Conservation (phyloP, 2,329 filamentous ascomycete genomes). For the Diaporthe aspalathi region DNA sequence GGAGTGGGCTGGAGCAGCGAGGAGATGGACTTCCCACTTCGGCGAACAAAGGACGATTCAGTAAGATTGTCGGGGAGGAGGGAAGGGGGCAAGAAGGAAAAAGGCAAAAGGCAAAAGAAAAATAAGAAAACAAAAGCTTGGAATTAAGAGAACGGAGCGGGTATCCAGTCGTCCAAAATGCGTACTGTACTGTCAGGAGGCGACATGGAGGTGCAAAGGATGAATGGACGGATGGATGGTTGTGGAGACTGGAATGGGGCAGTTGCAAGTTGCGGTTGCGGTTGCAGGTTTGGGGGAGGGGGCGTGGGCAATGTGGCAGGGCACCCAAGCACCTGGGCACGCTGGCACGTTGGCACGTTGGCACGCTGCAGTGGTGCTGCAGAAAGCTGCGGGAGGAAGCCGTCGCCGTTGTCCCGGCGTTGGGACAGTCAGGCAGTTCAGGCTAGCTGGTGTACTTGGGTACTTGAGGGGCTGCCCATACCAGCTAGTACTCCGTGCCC, state of each 20-base stretch:
- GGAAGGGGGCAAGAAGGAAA: not conserved
- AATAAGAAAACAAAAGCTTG: constrained; percentile 21
- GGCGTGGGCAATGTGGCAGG: constrained; percentile 21
- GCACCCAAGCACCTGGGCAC: constrained; percentile 12
- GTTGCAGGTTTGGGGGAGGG: constrained; percentile 32
- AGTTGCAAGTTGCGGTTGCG: constrained; percentile 22
- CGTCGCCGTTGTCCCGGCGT: constrained; percentile 15
- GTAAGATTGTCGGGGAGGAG: not conserved
- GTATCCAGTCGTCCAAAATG: constrained; percentile 30
- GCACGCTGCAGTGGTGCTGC: not conserved
- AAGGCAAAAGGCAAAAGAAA: not conserved
- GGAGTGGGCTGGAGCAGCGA: constrained; percentile 29
- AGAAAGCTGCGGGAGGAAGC: constrained; percentile 28
- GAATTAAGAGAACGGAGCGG: constrained; percentile 29
- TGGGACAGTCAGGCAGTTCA: not conserved
- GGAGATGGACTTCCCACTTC: constrained; percentile 24
- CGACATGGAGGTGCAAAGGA: constrained; percentile 25
- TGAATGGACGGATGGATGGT: constrained; percentile 6
- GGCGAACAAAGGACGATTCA: constrained; percentile 12
- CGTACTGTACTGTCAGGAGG: constrained; percentile 31
- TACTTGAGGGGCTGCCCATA: no score
- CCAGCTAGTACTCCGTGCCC: no score
- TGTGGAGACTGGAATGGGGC: constrained; percentile 32
- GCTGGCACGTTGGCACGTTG: not conserved
- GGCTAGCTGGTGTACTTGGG: not conserved